Conservation (phyloP, 495 filamentous ascomycete genomes). For the Aspergillus leporis region DNA sequence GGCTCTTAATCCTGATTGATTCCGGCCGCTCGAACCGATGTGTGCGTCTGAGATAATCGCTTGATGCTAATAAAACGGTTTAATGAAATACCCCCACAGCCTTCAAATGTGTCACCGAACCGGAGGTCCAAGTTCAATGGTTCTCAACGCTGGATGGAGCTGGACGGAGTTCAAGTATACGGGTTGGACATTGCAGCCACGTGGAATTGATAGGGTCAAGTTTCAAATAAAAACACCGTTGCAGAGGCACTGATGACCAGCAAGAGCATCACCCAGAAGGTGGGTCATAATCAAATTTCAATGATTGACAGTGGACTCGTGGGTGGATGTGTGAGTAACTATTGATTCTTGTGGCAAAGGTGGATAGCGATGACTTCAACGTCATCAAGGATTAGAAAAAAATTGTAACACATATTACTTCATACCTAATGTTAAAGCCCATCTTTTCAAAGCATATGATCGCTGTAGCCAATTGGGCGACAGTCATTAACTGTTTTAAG, state of each 20-base stretch:
- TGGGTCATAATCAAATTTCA: not conserved
- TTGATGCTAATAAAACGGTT: slow-evolving; percentile 8
- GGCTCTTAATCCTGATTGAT: not conserved
- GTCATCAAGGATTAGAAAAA: not conserved
- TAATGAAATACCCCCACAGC: slow-evolving; percentile 21
- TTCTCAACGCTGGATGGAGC: slow-evolving; percentile 7
- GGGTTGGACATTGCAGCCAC: slow-evolving; percentile 19
- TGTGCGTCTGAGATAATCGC: not conserved
- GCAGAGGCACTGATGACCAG: not conserved
- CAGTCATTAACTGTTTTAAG: not conserved
- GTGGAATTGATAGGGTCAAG: slow-evolving; percentile 15
- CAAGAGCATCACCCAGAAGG: not conserved
- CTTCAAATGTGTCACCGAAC: slow-evolving; percentile 19
- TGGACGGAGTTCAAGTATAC: not conserved
- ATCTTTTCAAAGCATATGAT: not conserved
- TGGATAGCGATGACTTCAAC: not conserved
- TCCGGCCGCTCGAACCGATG: not conserved
- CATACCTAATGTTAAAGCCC: not conserved
- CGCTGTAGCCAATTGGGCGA: not conserved
- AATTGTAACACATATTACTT: not conserved
- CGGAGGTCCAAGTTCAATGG: slow-evolving; percentile 21
- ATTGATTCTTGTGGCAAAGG: slow-evolving; percentile 5
- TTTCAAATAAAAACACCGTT: slow-evolving; percentile 8
- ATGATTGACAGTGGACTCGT: not conserved
- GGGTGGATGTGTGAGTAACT: not conserved